Percentiles rank a stretch among this genome's conserved stretches.
phyloP scores from a whole-genome alignment of 169 alveolate genomes.

The Plasmodium berghei region DNA sequence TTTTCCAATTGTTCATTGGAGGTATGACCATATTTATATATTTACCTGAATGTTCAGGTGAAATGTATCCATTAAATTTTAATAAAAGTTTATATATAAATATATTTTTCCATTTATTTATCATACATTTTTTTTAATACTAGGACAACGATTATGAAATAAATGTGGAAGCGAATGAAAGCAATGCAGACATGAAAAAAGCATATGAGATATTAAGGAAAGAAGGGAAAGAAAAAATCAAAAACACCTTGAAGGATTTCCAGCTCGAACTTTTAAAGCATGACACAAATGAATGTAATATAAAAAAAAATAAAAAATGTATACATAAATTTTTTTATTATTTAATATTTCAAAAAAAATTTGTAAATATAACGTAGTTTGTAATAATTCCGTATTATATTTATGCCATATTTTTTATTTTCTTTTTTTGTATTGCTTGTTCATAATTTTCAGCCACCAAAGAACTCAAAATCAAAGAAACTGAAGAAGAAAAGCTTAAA shows the following conservation, averaged over 20 bases:
- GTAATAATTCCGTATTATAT: background rate
- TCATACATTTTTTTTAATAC: background rate
- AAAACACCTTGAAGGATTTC: slow-evolving; percentile 21
- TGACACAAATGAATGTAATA: slow-evolving; percentile 55
- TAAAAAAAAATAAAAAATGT: background rate
- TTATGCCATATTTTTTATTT: background rate
- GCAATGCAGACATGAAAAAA: slow-evolving; percentile 9
- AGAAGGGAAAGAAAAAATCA: slow-evolving; percentile 62
- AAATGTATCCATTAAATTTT: too few relatives aligned
- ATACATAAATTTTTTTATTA: background rate
- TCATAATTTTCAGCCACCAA: slow-evolving; percentile 12
- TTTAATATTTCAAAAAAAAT: too few relatives aligned
- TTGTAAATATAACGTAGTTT: background rate
- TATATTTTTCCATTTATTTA: background rate
- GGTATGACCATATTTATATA: slow-evolving; percentile 13
- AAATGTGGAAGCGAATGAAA: slow-evolving; percentile 19
- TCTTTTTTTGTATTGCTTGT: slow-evolving; percentile 1
- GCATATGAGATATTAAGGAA: slow-evolving; percentile 33
- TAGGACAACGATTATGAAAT: slow-evolving; percentile 65
- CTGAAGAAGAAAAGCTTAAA: slow-evolving; percentile 35
- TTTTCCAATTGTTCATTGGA: slow-evolving; percentile 55
- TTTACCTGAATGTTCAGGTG: too few relatives aligned
- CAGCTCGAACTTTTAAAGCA: slow-evolving; percentile 42
- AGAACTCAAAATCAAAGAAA: slow-evolving; percentile 13
- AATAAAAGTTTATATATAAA: slow-evolving; percentile 7